phyloP scores from a whole-genome alignment of 176 grass and related monocot genomes.

The Luzula sylvatica region DNA sequence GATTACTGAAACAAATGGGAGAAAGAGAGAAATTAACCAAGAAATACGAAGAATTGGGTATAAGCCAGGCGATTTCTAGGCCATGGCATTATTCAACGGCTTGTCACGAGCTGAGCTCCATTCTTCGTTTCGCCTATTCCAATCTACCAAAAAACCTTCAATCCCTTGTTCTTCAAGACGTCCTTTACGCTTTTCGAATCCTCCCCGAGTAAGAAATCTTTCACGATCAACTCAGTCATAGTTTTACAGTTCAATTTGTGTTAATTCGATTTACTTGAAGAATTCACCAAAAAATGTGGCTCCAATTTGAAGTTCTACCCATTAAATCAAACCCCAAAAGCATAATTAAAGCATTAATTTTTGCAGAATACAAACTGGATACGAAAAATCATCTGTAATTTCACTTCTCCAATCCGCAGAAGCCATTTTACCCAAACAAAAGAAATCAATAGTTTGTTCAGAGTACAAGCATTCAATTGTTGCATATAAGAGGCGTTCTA shows the following conservation, averaged over 20 bases:
- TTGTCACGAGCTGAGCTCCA: conserved; percentile 53
- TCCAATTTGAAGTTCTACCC: not conserved
- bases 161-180: conserved; percentile 39
- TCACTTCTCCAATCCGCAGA: conserved; percentile 58
- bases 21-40: conserved; percentile 25
- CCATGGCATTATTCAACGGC: conserved; percentile 63
- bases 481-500: conserved; percentile 57
- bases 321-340: not conserved
- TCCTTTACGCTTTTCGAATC: conserved; percentile 55
- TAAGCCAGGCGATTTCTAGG: conserved; percentile 39
- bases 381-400: conserved; percentile 42
- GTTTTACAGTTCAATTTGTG: not conserved
- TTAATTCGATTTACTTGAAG: too few relatives aligned
- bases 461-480: conserved; percentile 70
- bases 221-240: not conserved
- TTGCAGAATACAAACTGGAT: conserved; percentile 61
- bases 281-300: not conserved
- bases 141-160: conserved; percentile 51
- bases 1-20: conserved; percentile 31
- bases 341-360: conserved; percentile 14
- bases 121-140: conserved; percentile 48
- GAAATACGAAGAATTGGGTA: conserved; percentile 43
- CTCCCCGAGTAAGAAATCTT: conserved; percentile 50
- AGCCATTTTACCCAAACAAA: conserved; percentile 63
- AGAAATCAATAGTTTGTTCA: conserved; percentile 55